Base-by-base conservation (phyloP, 139 green algal species). In the Picochlorum sp. region DNA sequence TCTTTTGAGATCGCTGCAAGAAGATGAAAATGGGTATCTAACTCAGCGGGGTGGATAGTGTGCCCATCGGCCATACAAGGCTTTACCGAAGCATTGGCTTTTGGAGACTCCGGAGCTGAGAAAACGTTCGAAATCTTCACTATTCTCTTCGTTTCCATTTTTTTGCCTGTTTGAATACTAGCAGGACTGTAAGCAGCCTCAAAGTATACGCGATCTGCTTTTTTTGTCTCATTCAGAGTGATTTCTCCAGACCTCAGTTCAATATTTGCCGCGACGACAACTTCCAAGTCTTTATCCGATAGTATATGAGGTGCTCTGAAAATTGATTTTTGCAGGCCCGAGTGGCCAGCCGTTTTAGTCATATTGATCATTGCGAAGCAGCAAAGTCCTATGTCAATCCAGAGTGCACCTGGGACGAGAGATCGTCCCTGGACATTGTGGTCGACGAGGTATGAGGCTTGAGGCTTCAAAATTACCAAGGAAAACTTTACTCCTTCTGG, bases 21-120 rank as follows among this genome's bases (percentile, higher is more conserved):
- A 34, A 69, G 51, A 28, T 78, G 71, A 45, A 78, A 61, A 32
- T 49, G 50, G 34, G 49, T 59, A 69, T 78, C 71, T 3, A 60
- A 59, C 18, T 47, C 28, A 2, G 68, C 67, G 1, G 71, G 71
- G 45, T 74, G 71, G 7, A 70, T 18, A 34, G 34, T 55, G 23
- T 21, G 24, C 1, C 44, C 32, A 15, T 72, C 18, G 34, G 60
- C 8, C 34, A 41, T 41, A 11, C 34, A 13, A 6, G 34, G 7
- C 34, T 41, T 11, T 11, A 41, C 5, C 34, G 2, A 41, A 41
- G 34, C 34, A 14, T 13, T 41, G 7, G 7, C 34, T 41, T 41
- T 41, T 41, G 34, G 34, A 41, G 34, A 41, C 34, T 41, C 34
- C 0, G 1, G 8, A 9, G 34, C 34, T 41, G 34, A 41, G 7